phyloP scores from a whole-genome alignment of 768 basidiomycete genomes.

The Auriculariales sp. region DNA sequence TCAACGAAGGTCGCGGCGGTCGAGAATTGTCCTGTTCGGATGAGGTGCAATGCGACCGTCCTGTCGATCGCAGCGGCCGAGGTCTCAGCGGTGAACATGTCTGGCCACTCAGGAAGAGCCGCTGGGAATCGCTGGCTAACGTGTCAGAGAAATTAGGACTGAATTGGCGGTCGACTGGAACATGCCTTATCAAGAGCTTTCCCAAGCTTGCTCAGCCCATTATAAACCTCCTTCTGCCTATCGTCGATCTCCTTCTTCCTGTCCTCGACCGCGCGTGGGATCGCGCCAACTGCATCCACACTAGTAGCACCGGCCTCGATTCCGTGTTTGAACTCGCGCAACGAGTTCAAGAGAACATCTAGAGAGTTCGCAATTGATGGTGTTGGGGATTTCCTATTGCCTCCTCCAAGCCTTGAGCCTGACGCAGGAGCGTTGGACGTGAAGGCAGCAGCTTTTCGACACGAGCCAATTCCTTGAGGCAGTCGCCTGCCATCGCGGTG shows the following conservation, averaged over 20 bases:
- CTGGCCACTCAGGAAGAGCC: slow-evolving; percentile 50
- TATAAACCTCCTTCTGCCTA: slow-evolving; percentile 78
- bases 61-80: slow-evolving; percentile 49
- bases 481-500: slow-evolving; percentile 42
- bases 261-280: slow-evolving; percentile 45
- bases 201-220: slow-evolving; percentile 58
- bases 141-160: neutral
- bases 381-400: slow-evolving; percentile 4
- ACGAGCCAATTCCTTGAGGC: slow-evolving; percentile 66
- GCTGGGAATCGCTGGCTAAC: slow-evolving; percentile 32
- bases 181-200: slow-evolving; percentile 85
- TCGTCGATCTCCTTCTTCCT: slow-evolving; percentile 80
- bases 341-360: slow-evolving; percentile 42
- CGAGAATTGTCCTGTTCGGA: slow-evolving; percentile 70
- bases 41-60: slow-evolving; percentile 60
- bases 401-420: slow-evolving; percentile 31
- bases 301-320: slow-evolving; percentile 33
- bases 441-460: slow-evolving; percentile 44
- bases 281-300: slow-evolving; percentile 31
- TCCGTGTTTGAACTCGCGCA: slow-evolving; percentile 41
- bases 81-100: slow-evolving; percentile 47
- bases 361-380: slow-evolving; percentile 43
- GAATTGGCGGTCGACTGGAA: neutral
- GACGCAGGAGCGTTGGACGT: slow-evolving; percentile 15
- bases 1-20: slow-evolving; percentile 61